Evolutionary conservation across 192 early-diverging fungal genomes (phyloP).

Genomic region (Radiomyces spectabilis): DNA sequence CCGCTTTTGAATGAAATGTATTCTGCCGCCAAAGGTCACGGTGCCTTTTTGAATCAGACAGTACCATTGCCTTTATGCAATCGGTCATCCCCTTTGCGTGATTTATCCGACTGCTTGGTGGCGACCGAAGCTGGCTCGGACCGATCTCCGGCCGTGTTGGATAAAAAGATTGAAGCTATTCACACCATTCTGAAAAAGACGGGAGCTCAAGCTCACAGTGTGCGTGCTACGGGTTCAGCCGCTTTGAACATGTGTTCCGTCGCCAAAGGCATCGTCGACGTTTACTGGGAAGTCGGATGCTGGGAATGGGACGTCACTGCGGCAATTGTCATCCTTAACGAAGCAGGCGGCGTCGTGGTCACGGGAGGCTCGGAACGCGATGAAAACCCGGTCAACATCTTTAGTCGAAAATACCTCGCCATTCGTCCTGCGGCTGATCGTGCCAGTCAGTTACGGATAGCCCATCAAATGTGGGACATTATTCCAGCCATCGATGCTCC

Average conservation of each 20-base stretch:
- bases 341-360: constrained; percentile 78
- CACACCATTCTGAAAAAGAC: constrained; percentile 54
- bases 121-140: constrained; percentile 82
- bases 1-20: constrained; percentile 79
- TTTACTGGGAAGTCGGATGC: constrained; percentile 89
- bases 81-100: constrained; percentile 43
- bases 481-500: constrained; percentile 50
- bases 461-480: constrained; percentile 47
- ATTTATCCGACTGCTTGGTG: constrained; percentile 65
- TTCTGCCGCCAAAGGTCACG: constrained; percentile 49
- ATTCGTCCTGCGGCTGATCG: constrained; percentile 38
- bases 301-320: constrained; percentile 84
- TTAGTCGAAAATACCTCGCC: constrained; percentile 45
- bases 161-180: constrained; percentile 61
- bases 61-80: constrained; percentile 54
- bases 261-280: constrained; percentile 75
- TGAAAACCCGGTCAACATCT: constrained; percentile 31
- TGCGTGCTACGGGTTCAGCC: constrained; percentile 72
- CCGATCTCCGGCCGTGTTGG: constrained; percentile 46
- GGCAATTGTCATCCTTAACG: constrained; percentile 71
- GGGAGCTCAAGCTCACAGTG: constrained; percentile 54
- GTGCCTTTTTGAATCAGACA: constrained; percentile 56
- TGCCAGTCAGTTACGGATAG: constrained; percentile 45
- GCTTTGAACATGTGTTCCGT: constrained; percentile 72
- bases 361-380: constrained; percentile 36